Evolutionary conservation across 2,329 filamentous ascomycete species (phyloP), one percentile per base, ranked within the genome.

Genomic region (Talaromyces sp.): DNA sequence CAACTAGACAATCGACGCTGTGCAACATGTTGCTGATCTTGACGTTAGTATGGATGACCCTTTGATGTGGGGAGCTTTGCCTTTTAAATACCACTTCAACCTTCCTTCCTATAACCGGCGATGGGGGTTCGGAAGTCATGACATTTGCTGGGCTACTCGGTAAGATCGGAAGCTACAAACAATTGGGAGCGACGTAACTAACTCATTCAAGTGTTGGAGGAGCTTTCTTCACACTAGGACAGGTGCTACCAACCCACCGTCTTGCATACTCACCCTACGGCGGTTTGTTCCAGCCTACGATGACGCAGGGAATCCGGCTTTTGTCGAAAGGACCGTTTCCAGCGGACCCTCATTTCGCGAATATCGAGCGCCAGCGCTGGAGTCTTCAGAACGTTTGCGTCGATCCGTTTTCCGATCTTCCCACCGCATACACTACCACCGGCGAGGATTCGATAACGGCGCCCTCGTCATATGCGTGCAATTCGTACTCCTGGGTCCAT

Each of bases 141-240:
- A 99, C 77, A 93, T 99, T 67, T 97, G 93, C 80, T 99, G 96
- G 78, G 89, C 89, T 72, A 94, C 92, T 75, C 89, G 87, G 92
- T 95, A 80, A 68, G 82, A 71, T 13, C 11, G n/a, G 27, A 22
- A 31, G 5, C 15, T 22, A 40, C 1, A 36, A 22, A 17, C 11
- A 2, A 2, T 51, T 34, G 10, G 11, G 10, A 25, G 13, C 56
- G 31, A 25, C 17, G 36, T 51, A 10, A 10, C 58, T 65, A 8
- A 65, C 54, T 40, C 40, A 13, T 40, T 17, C 29, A 70, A 94
- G 92, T 74, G 75, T 86, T 45, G 79, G 89, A 3, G 87, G 89
- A 5, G 84, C 86, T 27, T 98, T 98, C 84, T 99, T 99, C 82
- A 89, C 85, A 63, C 83, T 91, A 66, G 95, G 95, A 66, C 94